phyloP scores from a whole-genome alignment of 2,329 filamentous ascomycete species.

The Aotearoamyces nothofagi region DNA sequence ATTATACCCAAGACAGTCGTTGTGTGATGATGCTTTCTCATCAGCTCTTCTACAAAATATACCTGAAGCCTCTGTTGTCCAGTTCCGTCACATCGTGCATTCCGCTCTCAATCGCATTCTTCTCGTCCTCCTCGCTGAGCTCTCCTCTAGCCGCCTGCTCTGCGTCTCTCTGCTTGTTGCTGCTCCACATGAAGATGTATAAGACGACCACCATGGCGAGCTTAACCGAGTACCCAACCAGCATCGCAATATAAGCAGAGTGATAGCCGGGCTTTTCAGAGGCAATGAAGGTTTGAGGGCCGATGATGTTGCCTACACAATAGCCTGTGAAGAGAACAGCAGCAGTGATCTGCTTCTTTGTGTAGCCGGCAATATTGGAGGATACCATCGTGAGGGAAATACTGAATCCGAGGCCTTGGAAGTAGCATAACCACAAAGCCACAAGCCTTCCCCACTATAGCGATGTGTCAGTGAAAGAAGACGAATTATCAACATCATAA shows the following conservation, averaged over 20 bases:
- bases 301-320: slow-evolving; percentile 38
- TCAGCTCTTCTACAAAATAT: slow-evolving; percentile 30
- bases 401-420: slow-evolving; percentile 35
- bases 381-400: slow-evolving; percentile 36
- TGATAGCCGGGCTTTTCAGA: slow-evolving; percentile 15
- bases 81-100: slow-evolving; percentile 41
- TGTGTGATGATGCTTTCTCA: no score
- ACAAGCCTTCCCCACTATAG: slow-evolving; percentile 38
- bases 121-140: slow-evolving; percentile 26
- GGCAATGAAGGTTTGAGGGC: slow-evolving; percentile 19
- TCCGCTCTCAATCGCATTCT: slow-evolving; percentile 33
- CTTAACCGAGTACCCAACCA: slow-evolving; percentile 39
- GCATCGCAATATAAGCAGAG: slow-evolving; percentile 25
- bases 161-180: slow-evolving; percentile 36
- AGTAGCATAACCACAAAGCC: slow-evolving; percentile 39
- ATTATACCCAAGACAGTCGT: no score
- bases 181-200: slow-evolving; percentile 37
- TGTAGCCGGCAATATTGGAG: slow-evolving; percentile 36
- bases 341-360: slow-evolving; percentile 36
- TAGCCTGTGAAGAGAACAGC: slow-evolving; percentile 36
- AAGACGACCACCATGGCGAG: slow-evolving; percentile 30
- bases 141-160: slow-evolving; percentile 19
- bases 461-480: neutral
- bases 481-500: neutral
- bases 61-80: slow-evolving; percentile 37